Evolutionary conservation across 345 rosid genomes (phyloP), one percentile per base, ranked within the genome.

Genomic region (Salix udensis): DNA sequence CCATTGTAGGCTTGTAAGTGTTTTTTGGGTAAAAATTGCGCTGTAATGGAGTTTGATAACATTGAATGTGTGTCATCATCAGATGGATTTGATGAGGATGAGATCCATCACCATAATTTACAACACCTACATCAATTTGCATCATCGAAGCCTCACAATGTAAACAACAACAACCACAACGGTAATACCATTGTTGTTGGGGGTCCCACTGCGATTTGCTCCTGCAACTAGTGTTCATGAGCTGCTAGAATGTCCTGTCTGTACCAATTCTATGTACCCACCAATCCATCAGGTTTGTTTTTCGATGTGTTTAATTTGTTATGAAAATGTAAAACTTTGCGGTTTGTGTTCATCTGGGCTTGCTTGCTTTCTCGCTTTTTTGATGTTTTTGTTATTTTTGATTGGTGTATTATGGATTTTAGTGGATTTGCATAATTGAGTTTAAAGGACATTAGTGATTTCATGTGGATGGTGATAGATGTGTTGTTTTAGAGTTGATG

Each of bases 61-160:
- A 88, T 94, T 71, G 97, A 91, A 87, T 94, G 96, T 46, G 93
- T 90, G 11, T 86, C 97, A 6, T 84, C 92, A 18, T 77, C 79
- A 23, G 93, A 89, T 71, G 92, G 91, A 34, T 83, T 87, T 66
- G 92, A 90, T 26, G 93, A 88, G 76, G 91, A 90, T 46, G 98
- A 92, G 93, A 89, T 91, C 88, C 89, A 83, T 68, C 87, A 83
- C 69, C 87, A 78, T 64, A 82, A 73, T 28, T 76, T 73, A 28
- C 84, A 71, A 81, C 85, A 81, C 37, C 88, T 78, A 52, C 87
- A 83, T 73, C 94, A 87, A 50, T 92, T 88, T 76, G 80, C 97
- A 31, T 83, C 96, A 4, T 79, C 96, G 8, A 91, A 96, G 80
- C 78, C 90, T 70, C 84, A 83, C 75, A 67, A 67, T 58, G 74